phyloP scores from a whole-genome alignment of 192 early-diverging fungal genomes.

The Lunasporangiospora selenospora region DNA sequence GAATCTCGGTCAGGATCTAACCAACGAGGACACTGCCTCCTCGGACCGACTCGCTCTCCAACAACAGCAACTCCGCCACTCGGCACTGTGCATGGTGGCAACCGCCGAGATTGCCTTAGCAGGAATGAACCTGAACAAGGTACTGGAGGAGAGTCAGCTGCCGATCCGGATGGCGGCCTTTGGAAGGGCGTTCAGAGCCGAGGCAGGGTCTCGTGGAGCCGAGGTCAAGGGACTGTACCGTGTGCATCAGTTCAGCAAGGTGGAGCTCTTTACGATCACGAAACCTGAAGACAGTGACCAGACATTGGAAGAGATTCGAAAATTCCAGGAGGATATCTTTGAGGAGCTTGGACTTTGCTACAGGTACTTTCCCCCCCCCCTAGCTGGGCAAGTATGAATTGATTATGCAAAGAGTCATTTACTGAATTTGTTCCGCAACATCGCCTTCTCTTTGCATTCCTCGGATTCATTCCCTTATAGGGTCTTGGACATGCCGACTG shows the following conservation, averaged over 20 bases:
- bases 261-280: conserved; percentile 86
- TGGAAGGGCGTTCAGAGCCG: conserved; percentile 89
- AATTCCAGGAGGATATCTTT: conserved; percentile 79
- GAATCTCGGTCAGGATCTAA: conserved; percentile 9
- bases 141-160: conserved; percentile 62
- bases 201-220: conserved; percentile 83
- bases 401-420: no score
- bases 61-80: conserved; percentile 26
- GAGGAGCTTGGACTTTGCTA: conserved; percentile 82
- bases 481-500: conserved; percentile 90
- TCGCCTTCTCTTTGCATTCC: no score
- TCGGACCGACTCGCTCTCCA: conserved; percentile 13
- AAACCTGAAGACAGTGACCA: conserved; percentile 66
- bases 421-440: no score
- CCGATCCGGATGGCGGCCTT: conserved; percentile 82
- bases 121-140: conserved; percentile 78
- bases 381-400: no score
- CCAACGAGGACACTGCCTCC: no score
- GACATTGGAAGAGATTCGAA: conserved; percentile 74
- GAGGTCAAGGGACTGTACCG: conserved; percentile 91
- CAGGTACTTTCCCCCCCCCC: conserved; percentile 44
- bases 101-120: conserved; percentile 95
- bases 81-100: conserved; percentile 77
- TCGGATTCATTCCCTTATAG: no score
- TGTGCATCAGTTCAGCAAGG: conserved; percentile 95